Base-by-base conservation (phyloP, 2,329 filamentous ascomycete species). In the Aspergillus flavus region DNA sequence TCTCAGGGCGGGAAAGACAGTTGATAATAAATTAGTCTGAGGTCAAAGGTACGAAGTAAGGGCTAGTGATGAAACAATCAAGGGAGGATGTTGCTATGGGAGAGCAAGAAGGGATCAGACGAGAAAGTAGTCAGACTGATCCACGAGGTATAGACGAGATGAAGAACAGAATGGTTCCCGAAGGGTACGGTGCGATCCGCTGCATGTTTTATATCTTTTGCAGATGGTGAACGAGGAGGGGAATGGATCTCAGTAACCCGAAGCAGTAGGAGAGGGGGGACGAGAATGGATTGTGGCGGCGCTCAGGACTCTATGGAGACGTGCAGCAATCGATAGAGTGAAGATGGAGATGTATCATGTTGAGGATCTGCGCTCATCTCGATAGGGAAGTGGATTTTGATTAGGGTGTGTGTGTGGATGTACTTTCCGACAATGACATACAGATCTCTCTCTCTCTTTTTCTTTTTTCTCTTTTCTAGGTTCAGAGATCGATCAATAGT, bases 171-270 rank as follows among this genome's bases (percentile, higher is more conserved):
- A 64, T 67, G 58, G 50, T 67, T 64, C 53, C 57, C 62, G 52
- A 64, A 62, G 62, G 63, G 66, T 62, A 66, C 46, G 62, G 60
- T 55, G 68, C 66, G 73, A 73, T 68, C 69, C 65, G 67, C 63
- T 70, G 69, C 70, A 74, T 74, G 73, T 73, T 71, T 77, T 77
- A 77, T 77, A 77, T 75, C 70, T 72, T 57, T 57, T 65, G 66
- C 64, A 65, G 68, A 64, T 56, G 52, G 61, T 61, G 68, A 72
- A 67, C 66, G 66, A 71, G 66, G 69, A 48, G 46, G 28, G 61
- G 64, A 60, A 58, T 63, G 43, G 39, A 48, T 57, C 16, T 34
- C 3, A 32, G 28, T 52, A 52, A n/a, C 48, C 46, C 28, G 6
- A 52, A 34, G 30, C 10, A 52, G 48, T 19, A 50, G 16, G 16